phyloP scores from a whole-genome alignment of 495 filamentous ascomycete species.

The Tetracladium setigerum region DNA sequence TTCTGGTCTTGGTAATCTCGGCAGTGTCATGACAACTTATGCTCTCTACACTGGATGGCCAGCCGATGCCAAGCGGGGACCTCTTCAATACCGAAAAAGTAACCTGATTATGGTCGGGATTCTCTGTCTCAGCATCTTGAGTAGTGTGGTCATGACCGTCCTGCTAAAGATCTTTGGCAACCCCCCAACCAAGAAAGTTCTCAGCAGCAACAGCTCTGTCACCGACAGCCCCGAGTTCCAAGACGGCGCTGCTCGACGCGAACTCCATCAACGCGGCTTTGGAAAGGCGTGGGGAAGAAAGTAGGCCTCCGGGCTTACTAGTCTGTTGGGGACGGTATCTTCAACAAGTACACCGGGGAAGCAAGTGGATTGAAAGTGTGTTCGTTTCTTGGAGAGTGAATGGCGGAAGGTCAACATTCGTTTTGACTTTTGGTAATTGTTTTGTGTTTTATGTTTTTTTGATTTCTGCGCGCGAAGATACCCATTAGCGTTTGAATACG shows the following conservation, averaged over 20 bases:
- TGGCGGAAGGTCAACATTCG: slow-evolving; percentile 8
- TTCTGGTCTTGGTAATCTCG: slow-evolving; percentile 77
- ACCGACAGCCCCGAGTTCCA: slow-evolving; percentile 37
- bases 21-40: slow-evolving; percentile 80
- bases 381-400: background rate
- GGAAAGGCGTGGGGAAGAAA: slow-evolving; percentile 42
- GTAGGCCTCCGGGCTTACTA: background rate
- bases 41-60: slow-evolving; percentile 83
- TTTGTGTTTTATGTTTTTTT: slow-evolving; percentile 5
- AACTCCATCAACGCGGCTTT: slow-evolving; percentile 61
- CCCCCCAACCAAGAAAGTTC: slow-evolving; percentile 36
- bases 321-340: background rate
- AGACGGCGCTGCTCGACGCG: slow-evolving; percentile 65
- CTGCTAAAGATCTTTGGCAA: slow-evolving; percentile 56
- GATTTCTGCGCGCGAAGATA: slow-evolving; percentile 27
- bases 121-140: slow-evolving; percentile 65
- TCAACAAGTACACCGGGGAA: slow-evolving; percentile 16
- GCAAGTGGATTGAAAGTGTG: slow-evolving; percentile 10
- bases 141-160: slow-evolving; percentile 58
- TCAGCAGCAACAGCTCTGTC: slow-evolving; percentile 35
- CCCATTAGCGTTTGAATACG: slow-evolving; percentile 51
- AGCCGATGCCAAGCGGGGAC: slow-evolving; percentile 57
- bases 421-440: slow-evolving; percentile 5
- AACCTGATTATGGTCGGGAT: slow-evolving; percentile 88
- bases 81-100: slow-evolving; percentile 70